phyloP scores from a whole-genome alignment of 1,284 basidiomycete genomes.

The Cutaneotrichosporon daszewskae region DNA sequence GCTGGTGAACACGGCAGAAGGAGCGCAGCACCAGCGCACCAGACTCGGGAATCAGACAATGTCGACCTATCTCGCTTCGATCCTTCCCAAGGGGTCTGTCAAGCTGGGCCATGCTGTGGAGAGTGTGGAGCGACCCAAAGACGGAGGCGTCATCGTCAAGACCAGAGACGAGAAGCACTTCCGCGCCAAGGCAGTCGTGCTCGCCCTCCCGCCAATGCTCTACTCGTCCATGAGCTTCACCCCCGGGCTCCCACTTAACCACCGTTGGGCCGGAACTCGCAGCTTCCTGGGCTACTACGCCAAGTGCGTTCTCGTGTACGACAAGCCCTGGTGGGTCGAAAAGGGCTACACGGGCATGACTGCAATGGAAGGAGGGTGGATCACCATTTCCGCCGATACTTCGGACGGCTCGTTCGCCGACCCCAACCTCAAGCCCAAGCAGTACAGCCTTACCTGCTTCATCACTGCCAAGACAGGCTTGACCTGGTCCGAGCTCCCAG shows the following conservation, averaged over 20 bases:
- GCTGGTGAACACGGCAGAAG: slow-evolving; percentile 1
- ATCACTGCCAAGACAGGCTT: not conserved
- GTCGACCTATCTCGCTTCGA: slow-evolving; percentile 6
- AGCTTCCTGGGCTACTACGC: slow-evolving; percentile 7
- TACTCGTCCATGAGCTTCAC: slow-evolving; percentile 4
- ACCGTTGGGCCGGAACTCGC: slow-evolving; percentile 8
- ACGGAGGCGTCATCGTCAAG: not conserved
- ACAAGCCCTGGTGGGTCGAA: slow-evolving; percentile 11
- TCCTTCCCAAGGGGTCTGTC: slow-evolving; percentile 7
- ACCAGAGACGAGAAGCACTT: not conserved
- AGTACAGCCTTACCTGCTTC: slow-evolving; percentile 4
- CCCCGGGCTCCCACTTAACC: slow-evolving; percentile 4
- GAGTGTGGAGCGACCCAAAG: not conserved
- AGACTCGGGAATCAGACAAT: slow-evolving; percentile 12
- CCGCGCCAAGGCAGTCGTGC: not conserved
- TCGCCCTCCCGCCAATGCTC: slow-evolving; percentile 2
- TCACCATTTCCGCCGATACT: slow-evolving; percentile 4
- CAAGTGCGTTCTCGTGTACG: slow-evolving; percentile 14
- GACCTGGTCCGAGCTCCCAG: not conserved
- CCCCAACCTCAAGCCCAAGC: not conserved
- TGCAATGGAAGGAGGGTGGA: not conserved
- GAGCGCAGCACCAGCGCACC: slow-evolving; percentile 16
- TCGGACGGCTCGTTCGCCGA: slow-evolving; percentile 4
- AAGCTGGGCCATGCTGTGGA: slow-evolving; percentile 1
- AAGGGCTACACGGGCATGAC: slow-evolving; percentile 4